These are phyloP conservation scores for Blastobotrys chiropterorum DNA, from an alignment of 805 yeast genomes.

Conservation along the genomic window DNA sequence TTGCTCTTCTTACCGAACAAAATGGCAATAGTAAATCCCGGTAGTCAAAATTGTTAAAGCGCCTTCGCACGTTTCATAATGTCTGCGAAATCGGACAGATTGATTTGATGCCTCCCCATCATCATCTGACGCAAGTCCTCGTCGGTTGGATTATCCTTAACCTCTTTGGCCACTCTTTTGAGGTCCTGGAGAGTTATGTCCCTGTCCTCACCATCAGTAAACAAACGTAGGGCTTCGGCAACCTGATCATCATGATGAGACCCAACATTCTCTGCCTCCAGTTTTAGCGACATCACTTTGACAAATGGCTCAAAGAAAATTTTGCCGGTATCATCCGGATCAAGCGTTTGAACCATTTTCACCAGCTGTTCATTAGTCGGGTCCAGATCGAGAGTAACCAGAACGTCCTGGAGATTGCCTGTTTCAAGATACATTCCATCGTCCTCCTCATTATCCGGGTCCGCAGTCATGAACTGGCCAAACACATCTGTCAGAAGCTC, in stretches of 20 bases:
- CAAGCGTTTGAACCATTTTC: constrained; percentile 15
- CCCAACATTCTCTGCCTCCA: constrained; percentile 1
- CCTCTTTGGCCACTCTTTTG: constrained; percentile 18
- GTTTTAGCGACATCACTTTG: constrained; percentile 16
- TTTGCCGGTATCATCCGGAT: constrained; percentile 22
- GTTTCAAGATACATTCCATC: constrained; percentile 23
- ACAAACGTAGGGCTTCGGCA: constrained; percentile 14
- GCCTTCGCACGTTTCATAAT: constrained; percentile 24
- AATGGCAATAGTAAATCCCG: neutral
- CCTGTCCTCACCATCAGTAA: constrained; percentile 13
- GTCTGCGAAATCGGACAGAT: constrained; percentile 20
- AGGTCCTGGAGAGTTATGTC: constrained; percentile 26
- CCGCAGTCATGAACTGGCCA: constrained; percentile 25
- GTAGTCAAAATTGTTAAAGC: neutral
- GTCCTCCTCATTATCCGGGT: constrained; percentile 18
- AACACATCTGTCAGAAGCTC: constrained; percentile 24
- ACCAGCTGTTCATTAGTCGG: constrained; percentile 14
- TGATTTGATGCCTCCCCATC: constrained; percentile 16
- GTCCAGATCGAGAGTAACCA: constrained; percentile 24
- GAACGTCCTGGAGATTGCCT: constrained; percentile 22
- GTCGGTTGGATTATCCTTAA: constrained; percentile 25
- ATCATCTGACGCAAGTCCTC: constrained; percentile 31
- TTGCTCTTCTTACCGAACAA: neutral
- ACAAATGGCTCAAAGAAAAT: constrained; percentile 28
- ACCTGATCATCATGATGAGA: constrained; percentile 8